Percentiles rank a stretch among this genome's conserved stretches.
Evolutionary conservation across 2,329 filamentous ascomycete genomes (phyloP).

Genomic region (Emmonsiellopsis sp.): DNA sequence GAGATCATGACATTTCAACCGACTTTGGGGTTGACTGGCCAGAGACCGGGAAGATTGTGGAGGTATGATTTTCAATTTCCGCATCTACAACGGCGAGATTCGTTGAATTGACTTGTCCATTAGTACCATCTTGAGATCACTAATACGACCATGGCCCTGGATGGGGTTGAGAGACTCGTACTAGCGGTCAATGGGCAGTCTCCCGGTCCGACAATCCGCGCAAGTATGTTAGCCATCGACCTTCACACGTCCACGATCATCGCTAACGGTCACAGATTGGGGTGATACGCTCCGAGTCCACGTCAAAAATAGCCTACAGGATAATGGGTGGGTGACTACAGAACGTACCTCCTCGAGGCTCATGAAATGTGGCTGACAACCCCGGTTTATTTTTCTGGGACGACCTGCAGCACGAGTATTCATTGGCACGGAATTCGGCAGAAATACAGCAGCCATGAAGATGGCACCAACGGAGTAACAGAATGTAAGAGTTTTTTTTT

Average conservation of each 20-base stretch:
- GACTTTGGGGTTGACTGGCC: conserved; percentile 18
- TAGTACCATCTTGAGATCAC: conserved; percentile 15
- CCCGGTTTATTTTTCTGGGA: neutral
- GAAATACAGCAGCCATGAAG: conserved; percentile 44
- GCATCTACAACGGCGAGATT: neutral
- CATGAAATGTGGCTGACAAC: neutral
- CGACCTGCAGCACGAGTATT: conserved; percentile 39
- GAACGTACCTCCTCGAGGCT: neutral
- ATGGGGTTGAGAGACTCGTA: conserved; percentile 28
- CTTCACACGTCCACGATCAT: neutral
- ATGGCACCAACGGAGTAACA: conserved; percentile 47
- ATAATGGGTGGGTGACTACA: conserved; percentile 38
- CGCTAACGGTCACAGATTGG: conserved; percentile 36
- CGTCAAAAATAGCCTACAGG: conserved; percentile 44
- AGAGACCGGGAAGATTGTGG: conserved; percentile 15
- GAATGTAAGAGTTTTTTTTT: conserved; percentile 26
- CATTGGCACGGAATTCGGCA: conserved; percentile 58
- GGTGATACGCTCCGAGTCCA: conserved; percentile 48
- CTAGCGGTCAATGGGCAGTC: conserved; percentile 55
- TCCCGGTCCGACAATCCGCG: conserved; percentile 58
- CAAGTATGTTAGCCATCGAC: conserved; percentile 20
- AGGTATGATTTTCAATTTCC: neutral
- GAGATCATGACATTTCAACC: conserved; percentile 17
- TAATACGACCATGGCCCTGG: conserved; percentile 14
- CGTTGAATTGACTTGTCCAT: neutral